Evolutionary conservation across 768 basidiomycete species (phyloP), one percentile per base, ranked within the genome.

Genomic region (Russula ochroleuca): DNA sequence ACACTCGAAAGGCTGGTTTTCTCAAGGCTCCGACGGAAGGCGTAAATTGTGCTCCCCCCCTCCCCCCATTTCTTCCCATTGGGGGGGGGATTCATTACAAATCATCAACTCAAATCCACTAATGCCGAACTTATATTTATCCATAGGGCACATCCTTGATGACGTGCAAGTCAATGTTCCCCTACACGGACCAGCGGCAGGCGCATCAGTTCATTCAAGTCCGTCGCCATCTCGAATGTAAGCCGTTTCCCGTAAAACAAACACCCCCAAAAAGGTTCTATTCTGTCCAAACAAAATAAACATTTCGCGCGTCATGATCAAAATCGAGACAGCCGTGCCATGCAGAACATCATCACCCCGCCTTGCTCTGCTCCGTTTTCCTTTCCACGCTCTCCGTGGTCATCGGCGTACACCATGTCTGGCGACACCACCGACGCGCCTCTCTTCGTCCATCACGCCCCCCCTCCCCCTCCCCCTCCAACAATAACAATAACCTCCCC

Each of bases 391-490:
- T 63, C 48, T 65, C 68, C 38, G 43, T 71, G 40, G 58, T 60
- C 35, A 56, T 65, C 11, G 70, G 70, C 49, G 66, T 71, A 31
- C 64, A 70, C 51, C 68, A 71, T 53, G 63, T 69, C 19, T 71
- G 70, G 70, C 63, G 64, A 31, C 70, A 71, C 28, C 63, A 68
- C 25, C 31, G 64, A n/a, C 65, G 62, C 55, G 64, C 64, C 21
- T n/a, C n/a, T n/a, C n/a, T n/a, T n/a, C n/a, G n/a, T n/a, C n/a
- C n/a, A n/a, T n/a, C 35, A 17, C 64, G 28, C 17, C 25, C 28
- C 15, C 1, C 28, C 9, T 35, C n/a, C n/a, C n/a, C n/a, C n/a
- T n/a, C n/a, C n/a, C 11, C 48, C 17, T 23, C n/a, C 11, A 17
- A 8, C 14, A 15, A 40, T 40, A 40, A 5, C 38, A n/a, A 40